Percentiles rank a stretch among this genome's conserved stretches.
phyloP scores from a whole-genome alignment of 495 filamentous ascomycete species.

The Aspergillus diversus region DNA sequence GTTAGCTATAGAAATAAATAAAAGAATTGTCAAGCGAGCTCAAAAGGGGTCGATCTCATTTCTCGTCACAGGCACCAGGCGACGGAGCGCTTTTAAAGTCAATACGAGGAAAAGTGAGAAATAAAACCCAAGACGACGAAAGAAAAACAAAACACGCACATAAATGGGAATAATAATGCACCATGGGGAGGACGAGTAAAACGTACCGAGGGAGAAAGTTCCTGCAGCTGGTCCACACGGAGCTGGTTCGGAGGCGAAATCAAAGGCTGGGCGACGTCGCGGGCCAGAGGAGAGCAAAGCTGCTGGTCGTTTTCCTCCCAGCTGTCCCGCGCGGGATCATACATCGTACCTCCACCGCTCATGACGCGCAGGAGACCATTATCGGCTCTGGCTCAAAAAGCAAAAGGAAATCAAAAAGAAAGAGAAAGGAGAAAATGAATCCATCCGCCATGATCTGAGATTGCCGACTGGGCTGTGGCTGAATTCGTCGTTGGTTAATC shows the following conservation, averaged over 20 bases:
- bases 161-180: background rate
- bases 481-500: slow-evolving; percentile 15
- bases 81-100: no score
- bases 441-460: background rate
- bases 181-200: background rate
- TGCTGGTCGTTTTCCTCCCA: slow-evolving; percentile 24
- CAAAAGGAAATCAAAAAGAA: background rate
- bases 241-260: slow-evolving; percentile 2
- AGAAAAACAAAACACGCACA: background rate
- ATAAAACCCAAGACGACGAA: background rate
- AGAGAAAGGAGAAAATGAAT: background rate
- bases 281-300: background rate
- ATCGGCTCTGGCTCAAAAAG: slow-evolving; percentile 18
- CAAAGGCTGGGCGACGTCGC: slow-evolving; percentile 1
- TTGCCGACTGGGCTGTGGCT: slow-evolving; percentile 1
- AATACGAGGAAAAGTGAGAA: no score
- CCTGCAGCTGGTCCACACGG: slow-evolving; percentile 6
- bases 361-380: slow-evolving; percentile 14
- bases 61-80: no score
- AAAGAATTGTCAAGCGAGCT: no score
- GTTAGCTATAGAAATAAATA: background rate
- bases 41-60: no score
- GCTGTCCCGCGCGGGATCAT: slow-evolving; percentile 49
- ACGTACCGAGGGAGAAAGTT: slow-evolving; percentile 20
- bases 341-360: slow-evolving; percentile 32